Conservation (phyloP, 192 early-diverging fungal species). For the Linnemannia zychae region DNA sequence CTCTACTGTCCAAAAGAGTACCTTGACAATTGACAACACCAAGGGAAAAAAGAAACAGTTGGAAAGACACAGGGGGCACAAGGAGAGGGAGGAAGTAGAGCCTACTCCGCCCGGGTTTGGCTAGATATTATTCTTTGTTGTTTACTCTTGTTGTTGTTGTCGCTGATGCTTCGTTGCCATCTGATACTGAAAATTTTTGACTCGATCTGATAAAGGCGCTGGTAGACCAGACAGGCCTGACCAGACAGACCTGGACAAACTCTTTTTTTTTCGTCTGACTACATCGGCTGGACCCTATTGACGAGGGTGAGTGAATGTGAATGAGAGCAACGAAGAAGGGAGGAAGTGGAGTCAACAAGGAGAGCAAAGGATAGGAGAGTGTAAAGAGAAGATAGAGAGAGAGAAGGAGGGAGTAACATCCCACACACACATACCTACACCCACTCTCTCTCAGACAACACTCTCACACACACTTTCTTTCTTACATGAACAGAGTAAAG, state of each 20-base stretch:
- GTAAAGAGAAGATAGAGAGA: not conserved
- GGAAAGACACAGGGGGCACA: not conserved
- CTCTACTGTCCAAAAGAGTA: not conserved
- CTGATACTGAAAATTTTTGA: not conserved
- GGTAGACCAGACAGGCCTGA: not conserved
- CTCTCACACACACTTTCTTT: too few relatives aligned
- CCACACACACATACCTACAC: not conserved
- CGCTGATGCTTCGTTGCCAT: not conserved
- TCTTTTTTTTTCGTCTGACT: not conserved
- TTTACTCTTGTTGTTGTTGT: constrained; percentile 3
- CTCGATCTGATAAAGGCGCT: constrained; percentile 20
- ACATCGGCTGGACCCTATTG: constrained; percentile 6
- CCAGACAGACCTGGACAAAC: not conserved
- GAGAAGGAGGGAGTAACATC: not conserved
- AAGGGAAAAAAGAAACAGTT: not conserved
- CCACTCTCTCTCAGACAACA: too few relatives aligned
- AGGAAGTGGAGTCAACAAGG: not conserved
- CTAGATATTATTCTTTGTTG: not conserved
- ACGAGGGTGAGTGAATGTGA: constrained; percentile 1
- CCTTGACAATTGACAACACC: not conserved
- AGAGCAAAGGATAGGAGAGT: not conserved
- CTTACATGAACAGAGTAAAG: too few relatives aligned
- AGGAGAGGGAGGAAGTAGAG: not conserved
- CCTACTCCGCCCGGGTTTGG: constrained; percentile 1
- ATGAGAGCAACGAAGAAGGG: not conserved